Percentiles rank a stretch among this genome's conserved stretches.
Evolutionary conservation across 305 asterid species (phyloP).

Genomic region (Coffea humblotiana): DNA sequence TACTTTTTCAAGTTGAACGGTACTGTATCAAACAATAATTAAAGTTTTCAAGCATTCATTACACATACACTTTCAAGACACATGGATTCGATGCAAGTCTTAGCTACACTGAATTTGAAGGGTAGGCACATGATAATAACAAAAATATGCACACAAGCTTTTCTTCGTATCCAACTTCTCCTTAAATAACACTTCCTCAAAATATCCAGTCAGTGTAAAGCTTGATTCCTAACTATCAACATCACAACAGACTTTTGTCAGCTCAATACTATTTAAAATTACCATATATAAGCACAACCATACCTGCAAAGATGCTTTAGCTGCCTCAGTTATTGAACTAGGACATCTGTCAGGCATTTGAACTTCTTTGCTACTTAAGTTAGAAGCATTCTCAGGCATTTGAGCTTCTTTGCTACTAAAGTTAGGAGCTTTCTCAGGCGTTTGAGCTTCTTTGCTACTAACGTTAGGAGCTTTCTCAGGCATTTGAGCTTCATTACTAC

Average conservation of each 20-base stretch:
- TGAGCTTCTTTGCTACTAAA: too few species aligned
- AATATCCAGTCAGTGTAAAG: not conserved
- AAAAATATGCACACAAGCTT: not conserved
- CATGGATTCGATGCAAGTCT: not conserved
- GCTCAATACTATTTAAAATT: not conserved
- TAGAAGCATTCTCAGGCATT: too few species aligned
- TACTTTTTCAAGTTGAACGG: not conserved
- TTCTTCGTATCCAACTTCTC: not conserved
- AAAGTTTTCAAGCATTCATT: not conserved
- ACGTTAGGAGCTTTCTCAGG: conserved; percentile 34
- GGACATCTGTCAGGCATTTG: conserved; percentile 36
- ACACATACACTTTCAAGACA: not conserved
- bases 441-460: conserved; percentile 31
- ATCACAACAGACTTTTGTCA: not conserved
- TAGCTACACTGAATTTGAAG: not conserved
- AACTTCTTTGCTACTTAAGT: conserved; percentile 37
- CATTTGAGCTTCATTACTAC: conserved; percentile 38
- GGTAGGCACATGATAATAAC: not conserved
- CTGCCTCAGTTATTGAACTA: conserved; percentile 29
- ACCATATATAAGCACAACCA: not conserved
- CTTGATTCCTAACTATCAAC: not conserved
- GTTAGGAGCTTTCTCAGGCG: conserved; percentile 35
- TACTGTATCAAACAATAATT: not conserved
- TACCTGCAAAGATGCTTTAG: conserved; percentile 12
- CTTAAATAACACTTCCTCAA: not conserved